These are phyloP conservation scores for Colletotrichum abscissum DNA, from an alignment of 2,329 filamentous ascomycete species.

Conservation along the genomic window DNA sequence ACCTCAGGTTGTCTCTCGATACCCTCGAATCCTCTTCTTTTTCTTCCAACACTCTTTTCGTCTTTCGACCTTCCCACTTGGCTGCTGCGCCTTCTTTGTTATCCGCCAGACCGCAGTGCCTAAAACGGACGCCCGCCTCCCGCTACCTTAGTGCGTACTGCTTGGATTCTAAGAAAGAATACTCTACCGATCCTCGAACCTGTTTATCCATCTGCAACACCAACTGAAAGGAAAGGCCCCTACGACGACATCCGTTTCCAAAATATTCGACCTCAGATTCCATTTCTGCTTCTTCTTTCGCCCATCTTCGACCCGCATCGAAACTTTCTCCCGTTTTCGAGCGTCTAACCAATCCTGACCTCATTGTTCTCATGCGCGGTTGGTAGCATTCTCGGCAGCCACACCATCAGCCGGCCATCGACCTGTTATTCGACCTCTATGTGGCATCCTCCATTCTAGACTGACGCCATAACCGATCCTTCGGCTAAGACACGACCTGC, in stretches of 20 bases:
- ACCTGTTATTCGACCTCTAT: slow-evolving; percentile 28
- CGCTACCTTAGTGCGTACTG: slow-evolving; percentile 19
- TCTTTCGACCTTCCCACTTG: slow-evolving; percentile 15
- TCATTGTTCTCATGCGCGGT: slow-evolving; percentile 36
- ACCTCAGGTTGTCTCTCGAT: not conserved
- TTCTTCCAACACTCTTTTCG: slow-evolving; percentile 25
- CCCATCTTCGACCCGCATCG: not conserved
- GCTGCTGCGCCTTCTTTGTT: slow-evolving; percentile 31
- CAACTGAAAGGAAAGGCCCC: not conserved
- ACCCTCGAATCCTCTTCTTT: slow-evolving; percentile 4
- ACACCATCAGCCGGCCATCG: slow-evolving; percentile 20
- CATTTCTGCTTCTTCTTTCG: not conserved
- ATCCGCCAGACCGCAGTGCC: slow-evolving; percentile 15
- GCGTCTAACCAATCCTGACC: slow-evolving; percentile 37
- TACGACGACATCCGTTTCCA: slow-evolving; percentile 25
- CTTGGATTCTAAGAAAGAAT: slow-evolving; percentile 18
- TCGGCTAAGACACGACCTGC: slow-evolving; percentile 36
- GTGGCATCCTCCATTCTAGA: slow-evolving; percentile 23
- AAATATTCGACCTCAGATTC: not conserved
- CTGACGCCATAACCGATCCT: slow-evolving; percentile 39
- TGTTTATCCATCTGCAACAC: slow-evolving; percentile 9
- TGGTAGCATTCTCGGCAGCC: slow-evolving; percentile 32
- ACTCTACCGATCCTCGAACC: not conserved
- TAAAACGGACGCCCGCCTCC: slow-evolving; percentile 26
- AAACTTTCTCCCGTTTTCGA: not conserved